Evolutionary conservation across 2,329 filamentous ascomycete species (phyloP), one percentile per base, ranked within the genome.

Genomic region (Cladorrhinum sp.): DNA sequence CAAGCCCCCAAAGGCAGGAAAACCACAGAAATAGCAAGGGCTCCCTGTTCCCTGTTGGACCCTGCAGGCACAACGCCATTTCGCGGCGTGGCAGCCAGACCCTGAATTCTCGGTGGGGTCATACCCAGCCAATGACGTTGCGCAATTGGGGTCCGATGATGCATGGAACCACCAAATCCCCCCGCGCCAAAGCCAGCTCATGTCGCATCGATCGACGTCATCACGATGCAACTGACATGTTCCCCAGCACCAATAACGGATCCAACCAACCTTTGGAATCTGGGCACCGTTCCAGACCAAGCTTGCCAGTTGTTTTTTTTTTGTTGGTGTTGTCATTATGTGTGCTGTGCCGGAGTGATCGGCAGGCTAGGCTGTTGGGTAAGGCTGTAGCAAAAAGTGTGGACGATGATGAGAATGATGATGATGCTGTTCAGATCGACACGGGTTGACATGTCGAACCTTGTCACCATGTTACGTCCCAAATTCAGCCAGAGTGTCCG

Each of bases 191-290:
- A 54, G 23, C 59, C 55, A 41, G 48, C 50, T 50, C 36, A 41
- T 45, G 41, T 45, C 65, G 64, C 59, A 62, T 64, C 63, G 50
- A 48, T 36, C 61, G 62, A 67, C 65, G 65, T 67, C 67, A 68
- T 66, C 25, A 52, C 59, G 56, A 64, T 63, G 62, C 62, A 65
- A 64, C 56, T 50, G 53, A 65, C 48, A 48, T 51, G 10, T 41
- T 41, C 12, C 36, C 38, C 50, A 51, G 50, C 57, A 52, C 50
- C 53, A 36, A 24, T 20, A 32, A 50, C 49, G 23, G 50, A 23
- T 57, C 53, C 58, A 24, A 57, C 58, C 20, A 57, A 50, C 48
- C 24, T 56, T n/a, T 59, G 59, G 58, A 45, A 50, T 32, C 24
- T 57, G 16, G 41, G 52, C 23, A 55, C 55, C 59, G n/a, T 27